Base-by-base conservation (phyloP, 2,329 filamentous ascomycete genomes). In the Fusarium siculi region DNA sequence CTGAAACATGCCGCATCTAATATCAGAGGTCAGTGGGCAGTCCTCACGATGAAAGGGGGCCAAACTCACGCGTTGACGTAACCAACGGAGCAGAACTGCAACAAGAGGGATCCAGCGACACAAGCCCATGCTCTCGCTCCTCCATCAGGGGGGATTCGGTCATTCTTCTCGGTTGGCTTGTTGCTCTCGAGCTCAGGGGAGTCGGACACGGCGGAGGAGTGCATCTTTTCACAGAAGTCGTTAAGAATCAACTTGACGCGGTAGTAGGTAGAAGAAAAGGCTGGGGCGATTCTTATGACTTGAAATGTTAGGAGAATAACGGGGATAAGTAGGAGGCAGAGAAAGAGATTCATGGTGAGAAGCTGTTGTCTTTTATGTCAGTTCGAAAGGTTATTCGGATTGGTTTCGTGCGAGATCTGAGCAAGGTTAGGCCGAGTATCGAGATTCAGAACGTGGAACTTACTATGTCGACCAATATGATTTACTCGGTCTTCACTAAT, bases 1-100 rank as follows among this genome's bases (percentile, higher is more conserved):
- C 30, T 60, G 57, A 32, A 60, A 60, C 57, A 60, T 60, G 19
- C 57, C 57, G 32, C 57, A 60, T 34, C 57, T 60, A 21, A n/a
- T 21, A 21, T 21, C 14, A 28, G 16, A 14, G 21, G 8, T 60
- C 3, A 60, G n/a, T 7, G 10, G 6, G 9, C 2, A 4, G 8
- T 8, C 34, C 4, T 15, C 8, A 16, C 1, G 6, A 54, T n/a
- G 5, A 7, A 5, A 4, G 37, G 4, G n/a, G n/a, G 14, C 1
- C 11, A 10, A 23, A 42, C 57, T 25, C n/a, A 55, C 47, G 57
- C 57, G 23, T 60, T 60, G 37, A 60, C 57, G 15, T 60, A 60
- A 2, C 57, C 57, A 7, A 60, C 25, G 10, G 57, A 55, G 14
- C 57, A 60, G 16, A 60, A 55, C 47, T 60, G 57, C 19, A 60